phyloP scores from a whole-genome alignment of 345 rosid genomes.

The Noccaea bulbosa region DNA sequence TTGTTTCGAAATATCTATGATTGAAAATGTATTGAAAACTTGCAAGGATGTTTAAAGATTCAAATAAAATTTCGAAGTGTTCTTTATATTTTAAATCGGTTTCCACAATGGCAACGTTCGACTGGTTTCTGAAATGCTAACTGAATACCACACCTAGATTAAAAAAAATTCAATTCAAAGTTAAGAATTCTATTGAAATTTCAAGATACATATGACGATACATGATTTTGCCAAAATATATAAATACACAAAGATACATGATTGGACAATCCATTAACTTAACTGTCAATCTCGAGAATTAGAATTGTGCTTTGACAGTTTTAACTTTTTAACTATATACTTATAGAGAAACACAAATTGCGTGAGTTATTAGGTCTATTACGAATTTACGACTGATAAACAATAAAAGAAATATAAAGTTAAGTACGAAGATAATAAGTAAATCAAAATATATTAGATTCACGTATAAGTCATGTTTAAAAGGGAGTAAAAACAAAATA shows the following conservation, averaged over 20 bases:
- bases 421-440: conserved; percentile 2
- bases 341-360: conserved; percentile 24
- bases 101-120: not conserved
- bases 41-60: not conserved
- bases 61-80: no score
- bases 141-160: not conserved
- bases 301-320: conserved; percentile 27
- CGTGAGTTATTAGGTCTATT: conserved; percentile 27
- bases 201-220: not conserved
- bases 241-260: not conserved
- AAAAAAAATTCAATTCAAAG: not conserved
- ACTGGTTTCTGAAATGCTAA: not conserved
- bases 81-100: not conserved
- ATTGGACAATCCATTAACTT: conserved; percentile 7
- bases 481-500: conserved; percentile 34
- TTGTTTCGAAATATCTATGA: not conserved
- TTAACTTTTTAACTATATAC: conserved; percentile 26
- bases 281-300: conserved; percentile 33
- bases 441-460: conserved; percentile 14
- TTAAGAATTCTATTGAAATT: not conserved
- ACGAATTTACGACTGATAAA: conserved; percentile 29
- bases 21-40: not conserved
- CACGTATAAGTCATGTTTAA: conserved; percentile 42
- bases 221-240: no score
- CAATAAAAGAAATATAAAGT: conserved; percentile 6